Evolutionary conservation across 768 basidiomycete genomes (phyloP).

Genomic region (Boletus bicolor): DNA sequence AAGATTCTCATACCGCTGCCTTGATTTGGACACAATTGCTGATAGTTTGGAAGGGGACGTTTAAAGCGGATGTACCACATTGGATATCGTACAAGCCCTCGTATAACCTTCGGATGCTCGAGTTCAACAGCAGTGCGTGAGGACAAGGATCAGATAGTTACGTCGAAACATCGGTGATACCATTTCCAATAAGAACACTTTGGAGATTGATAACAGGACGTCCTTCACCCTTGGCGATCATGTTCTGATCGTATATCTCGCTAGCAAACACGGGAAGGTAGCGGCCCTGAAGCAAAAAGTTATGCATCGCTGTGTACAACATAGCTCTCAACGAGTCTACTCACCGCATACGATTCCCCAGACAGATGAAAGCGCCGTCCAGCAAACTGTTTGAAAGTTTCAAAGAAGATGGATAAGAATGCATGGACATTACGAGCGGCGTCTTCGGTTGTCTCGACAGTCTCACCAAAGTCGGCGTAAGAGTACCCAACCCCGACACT

Average conservation of each 20-base stretch:
- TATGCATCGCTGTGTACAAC: background rate
- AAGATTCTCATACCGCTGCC: constrained; percentile 41
- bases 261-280: constrained; percentile 75
- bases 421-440: constrained; percentile 74
- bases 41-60: constrained; percentile 47
- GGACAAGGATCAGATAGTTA: constrained; percentile 27
- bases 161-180: constrained; percentile 54
- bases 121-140: background rate
- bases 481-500: constrained; percentile 72
- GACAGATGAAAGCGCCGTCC: constrained; percentile 69
- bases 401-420: constrained; percentile 76
- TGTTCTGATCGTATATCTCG: constrained; percentile 73
- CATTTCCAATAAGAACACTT: constrained; percentile 75
- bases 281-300: constrained; percentile 48
- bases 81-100: constrained; percentile 45
- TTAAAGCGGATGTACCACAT: constrained; percentile 50
- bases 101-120: constrained; percentile 31
- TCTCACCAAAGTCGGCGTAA: constrained; percentile 67
- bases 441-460: constrained; percentile 72
- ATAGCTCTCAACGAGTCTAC: constrained; percentile 20
- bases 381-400: constrained; percentile 69
- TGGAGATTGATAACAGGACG: constrained; percentile 58
- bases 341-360: constrained; percentile 71
- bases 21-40: constrained; percentile 48
- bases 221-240: constrained; percentile 45